Percentiles rank a stretch among this genome's conserved stretches.
These are phyloP conservation scores for Coprinopsis strossmayeri DNA, from an alignment of 768 basidiomycete genomes.

Conservation along the genomic window DNA sequence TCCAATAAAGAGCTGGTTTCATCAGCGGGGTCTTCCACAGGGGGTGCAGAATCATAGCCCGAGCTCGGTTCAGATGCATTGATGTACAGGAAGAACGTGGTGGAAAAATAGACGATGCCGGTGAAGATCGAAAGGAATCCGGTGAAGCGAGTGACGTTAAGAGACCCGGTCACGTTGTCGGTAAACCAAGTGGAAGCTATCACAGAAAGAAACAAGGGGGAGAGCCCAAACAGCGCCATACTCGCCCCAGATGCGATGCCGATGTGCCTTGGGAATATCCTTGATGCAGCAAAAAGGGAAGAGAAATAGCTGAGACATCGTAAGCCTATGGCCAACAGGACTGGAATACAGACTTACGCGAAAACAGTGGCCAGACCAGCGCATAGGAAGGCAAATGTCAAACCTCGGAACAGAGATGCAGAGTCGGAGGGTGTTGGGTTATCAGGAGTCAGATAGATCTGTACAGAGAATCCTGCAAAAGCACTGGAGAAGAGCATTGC, in stretches of 20 bases:
- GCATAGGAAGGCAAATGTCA: conserved; percentile 55
- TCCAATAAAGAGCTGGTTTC: conserved; percentile 29
- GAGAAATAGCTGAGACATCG: conserved; percentile 50
- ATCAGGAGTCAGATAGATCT: conserved; percentile 42
- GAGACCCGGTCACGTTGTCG: conserved; percentile 30
- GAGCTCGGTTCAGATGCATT: neutral
- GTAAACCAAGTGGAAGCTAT: conserved; percentile 61
- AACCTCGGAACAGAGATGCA: conserved; percentile 36
- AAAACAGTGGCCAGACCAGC: conserved; percentile 64
- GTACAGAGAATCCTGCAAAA: conserved; percentile 56
- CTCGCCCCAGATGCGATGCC: conserved; percentile 61
- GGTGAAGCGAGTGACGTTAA: conserved; percentile 43
- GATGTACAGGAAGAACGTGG: conserved; percentile 37
- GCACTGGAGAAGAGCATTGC: conserved; percentile 52
- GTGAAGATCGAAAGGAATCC: conserved; percentile 50
- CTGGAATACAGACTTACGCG: conserved; percentile 43
- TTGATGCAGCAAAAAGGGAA: conserved; percentile 68
- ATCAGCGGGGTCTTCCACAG: conserved; percentile 8
- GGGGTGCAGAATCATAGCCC: neutral
- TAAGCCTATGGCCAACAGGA: neutral
- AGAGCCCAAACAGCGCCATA: conserved; percentile 76
- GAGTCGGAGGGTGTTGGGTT: conserved; percentile 30
- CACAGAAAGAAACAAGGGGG: conserved; percentile 65
- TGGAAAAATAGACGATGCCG: conserved; percentile 46
- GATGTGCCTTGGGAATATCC: conserved; percentile 56